Percentiles rank a stretch among this genome's conserved stretches.
phyloP scores from a whole-genome alignment of 768 basidiomycete species.

The Leucocoprinus sp. region DNA sequence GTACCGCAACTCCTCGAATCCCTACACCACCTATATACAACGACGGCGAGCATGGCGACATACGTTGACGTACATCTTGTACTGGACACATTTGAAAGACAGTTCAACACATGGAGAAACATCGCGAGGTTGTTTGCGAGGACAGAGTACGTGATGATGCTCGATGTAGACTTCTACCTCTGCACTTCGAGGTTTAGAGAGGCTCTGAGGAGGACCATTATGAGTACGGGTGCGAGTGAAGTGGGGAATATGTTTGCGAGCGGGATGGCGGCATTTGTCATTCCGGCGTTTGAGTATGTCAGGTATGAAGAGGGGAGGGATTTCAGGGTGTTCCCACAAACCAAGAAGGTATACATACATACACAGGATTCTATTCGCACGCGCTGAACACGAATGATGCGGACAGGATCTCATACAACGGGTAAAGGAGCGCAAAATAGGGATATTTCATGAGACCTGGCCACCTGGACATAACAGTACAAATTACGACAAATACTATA shows the following conservation, averaged over 20 bases:
- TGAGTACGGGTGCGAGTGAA: background rate
- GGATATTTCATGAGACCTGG: constrained; percentile 77
- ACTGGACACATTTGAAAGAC: constrained; percentile 70
- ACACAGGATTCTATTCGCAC: background rate
- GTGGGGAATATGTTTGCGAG: background rate
- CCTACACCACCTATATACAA: constrained; percentile 58
- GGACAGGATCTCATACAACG: constrained; percentile 48
- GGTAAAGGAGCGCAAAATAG: constrained; percentile 46
- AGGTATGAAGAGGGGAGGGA: constrained; percentile 57
- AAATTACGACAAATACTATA: constrained; percentile 64
- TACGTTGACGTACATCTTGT: constrained; percentile 85
- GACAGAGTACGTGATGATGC: constrained; percentile 82
- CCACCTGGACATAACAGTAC: constrained; percentile 73
- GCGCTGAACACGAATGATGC: background rate
- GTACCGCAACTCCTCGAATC: constrained; percentile 46
- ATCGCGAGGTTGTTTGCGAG: constrained; percentile 77
- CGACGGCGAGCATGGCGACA: constrained; percentile 53
- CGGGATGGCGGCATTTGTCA: constrained; percentile 64
- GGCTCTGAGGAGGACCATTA: constrained; percentile 32
- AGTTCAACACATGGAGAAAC: constrained; percentile 90
- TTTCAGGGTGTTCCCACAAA: constrained; percentile 50
- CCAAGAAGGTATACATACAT: constrained; percentile 48
- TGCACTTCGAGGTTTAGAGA: constrained; percentile 66
- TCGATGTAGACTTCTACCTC: constrained; percentile 82
- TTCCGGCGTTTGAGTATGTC: constrained; percentile 80